Evolutionary conservation across 2,329 filamentous ascomycete genomes (phyloP), one percentile per base, ranked within the genome.

Genomic region (Phyllosticta citriasiana): DNA sequence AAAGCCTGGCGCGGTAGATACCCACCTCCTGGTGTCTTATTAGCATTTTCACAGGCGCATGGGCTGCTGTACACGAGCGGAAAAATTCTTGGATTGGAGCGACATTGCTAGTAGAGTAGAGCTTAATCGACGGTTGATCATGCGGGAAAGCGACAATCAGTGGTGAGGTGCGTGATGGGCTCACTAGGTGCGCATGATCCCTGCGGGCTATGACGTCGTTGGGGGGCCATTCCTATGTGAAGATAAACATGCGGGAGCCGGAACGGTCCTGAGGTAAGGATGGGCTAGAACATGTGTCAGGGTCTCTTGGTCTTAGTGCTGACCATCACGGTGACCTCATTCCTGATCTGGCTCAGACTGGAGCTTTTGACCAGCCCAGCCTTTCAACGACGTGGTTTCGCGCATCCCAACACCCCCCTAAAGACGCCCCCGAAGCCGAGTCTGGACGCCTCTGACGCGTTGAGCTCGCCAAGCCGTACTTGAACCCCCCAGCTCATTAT

Each of bases 1-100:
- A 47, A 47, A 61, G 47, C 55, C 59, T 57, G 59, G 54, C 59
- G 59, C 59, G 59, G 59, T 53, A 55, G 60, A 62, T 62, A 62
- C 60, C 60, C 60, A 57, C 55, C 60, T 62, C 60, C 60, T 47
- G 40, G 40, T 16, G 55, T 52, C 55, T 55, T 57, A 52, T 57
- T 52, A 62, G 51, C 56, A 62, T 62, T 53, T 52, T 26, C 33
- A 51, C 59, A n/a, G 55, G 47, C 55, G 59, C 57, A 47, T n/a
- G 14, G 40, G 16, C 40, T 47, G 40, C 40, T 47, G 12, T 14
- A 47, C 14, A 47, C 40, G 27, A 30, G 27, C 27, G 27, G 27
- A 30, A 47, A 47, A 47, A n/a, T 47, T 47, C 40, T 47, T n/a
- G 40, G 14, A 7, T 47, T n/a, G 2, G n/a, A n/a, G 40, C 40